phyloP scores from a whole-genome alignment of 208 protist species.

The Acanthamoeba lugdunensis region DNA sequence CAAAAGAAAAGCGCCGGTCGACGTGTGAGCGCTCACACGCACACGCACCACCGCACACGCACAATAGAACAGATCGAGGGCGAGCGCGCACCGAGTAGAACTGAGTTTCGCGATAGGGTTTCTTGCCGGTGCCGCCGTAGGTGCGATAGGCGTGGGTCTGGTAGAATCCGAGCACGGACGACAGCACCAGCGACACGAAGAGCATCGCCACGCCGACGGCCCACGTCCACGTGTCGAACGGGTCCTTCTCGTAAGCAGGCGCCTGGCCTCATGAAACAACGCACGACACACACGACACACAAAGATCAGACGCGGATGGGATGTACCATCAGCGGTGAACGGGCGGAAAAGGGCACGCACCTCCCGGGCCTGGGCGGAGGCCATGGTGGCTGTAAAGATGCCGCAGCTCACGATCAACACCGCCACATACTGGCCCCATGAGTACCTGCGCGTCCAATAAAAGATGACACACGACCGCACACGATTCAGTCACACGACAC shows the following conservation, averaged over 20 bases:
- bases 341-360: not conserved
- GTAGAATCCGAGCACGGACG: conserved; percentile 49
- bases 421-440: conserved; percentile 57
- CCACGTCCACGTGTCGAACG: conserved; percentile 29
- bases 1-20: not conserved
- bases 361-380: conserved; percentile 10
- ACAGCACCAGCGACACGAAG: conserved; percentile 62
- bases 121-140: conserved; percentile 9
- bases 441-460: conserved; percentile 8
- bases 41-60: no score
- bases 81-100: conserved; percentile 45
- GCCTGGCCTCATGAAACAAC: not conserved
- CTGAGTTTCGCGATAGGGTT: conserved; percentile 41
- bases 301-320: not conserved
- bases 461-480: not conserved
- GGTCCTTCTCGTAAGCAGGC: not conserved
- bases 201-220: conserved; percentile 55
- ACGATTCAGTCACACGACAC: not conserved
- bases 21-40: not conserved
- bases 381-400: conserved; percentile 66
- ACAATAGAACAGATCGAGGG: not conserved
- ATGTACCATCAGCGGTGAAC: not conserved
- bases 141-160: conserved; percentile 38
- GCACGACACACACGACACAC: no score
- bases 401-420: conserved; percentile 65